These are phyloP conservation scores for Sporisorium exsertum DNA, from an alignment of 1,284 basidiomycete species.

Conservation along the genomic window DNA sequence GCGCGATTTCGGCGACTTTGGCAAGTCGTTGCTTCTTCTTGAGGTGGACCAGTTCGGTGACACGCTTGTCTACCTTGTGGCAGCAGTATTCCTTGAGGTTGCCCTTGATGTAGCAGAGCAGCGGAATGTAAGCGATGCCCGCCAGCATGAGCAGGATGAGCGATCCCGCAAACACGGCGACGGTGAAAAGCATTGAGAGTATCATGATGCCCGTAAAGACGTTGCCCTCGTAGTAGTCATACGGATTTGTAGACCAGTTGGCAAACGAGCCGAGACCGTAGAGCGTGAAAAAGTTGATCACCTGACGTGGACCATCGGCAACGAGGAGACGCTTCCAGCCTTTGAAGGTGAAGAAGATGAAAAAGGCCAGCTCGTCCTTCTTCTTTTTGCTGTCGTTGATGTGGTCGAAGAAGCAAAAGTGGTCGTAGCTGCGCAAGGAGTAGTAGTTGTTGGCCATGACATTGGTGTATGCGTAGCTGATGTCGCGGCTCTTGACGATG, in stretches of 20 bases:
- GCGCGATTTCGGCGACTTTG: constrained; percentile 83
- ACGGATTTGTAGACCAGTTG: constrained; percentile 77
- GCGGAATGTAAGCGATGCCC: constrained; percentile 87
- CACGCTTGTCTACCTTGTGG: constrained; percentile 97
- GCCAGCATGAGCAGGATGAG: constrained; percentile 84
- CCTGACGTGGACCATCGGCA: constrained; percentile 96
- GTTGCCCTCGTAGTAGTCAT: constrained; percentile 73
- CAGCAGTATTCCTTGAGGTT: constrained; percentile 97
- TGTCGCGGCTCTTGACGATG: constrained; percentile 93
- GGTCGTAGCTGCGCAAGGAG: constrained; percentile 84
- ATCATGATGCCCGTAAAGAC: constrained; percentile 85
- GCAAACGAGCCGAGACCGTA: constrained; percentile 89
- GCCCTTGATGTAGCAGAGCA: constrained; percentile 93
- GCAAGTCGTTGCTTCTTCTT: constrained; percentile 87
- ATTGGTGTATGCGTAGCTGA: constrained; percentile 77
- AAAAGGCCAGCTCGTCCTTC: constrained; percentile 97
- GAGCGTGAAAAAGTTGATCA: constrained; percentile 92
- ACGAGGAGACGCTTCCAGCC: constrained; percentile 92
- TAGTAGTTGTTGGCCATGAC: constrained; percentile 87
- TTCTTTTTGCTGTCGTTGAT: constrained; percentile 95
- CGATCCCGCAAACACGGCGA: constrained; percentile 85
- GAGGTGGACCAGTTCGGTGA: constrained; percentile 90
- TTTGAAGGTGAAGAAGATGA: constrained; percentile 99
- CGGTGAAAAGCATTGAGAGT: constrained; percentile 89
- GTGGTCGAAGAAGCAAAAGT: constrained; percentile 97